Conservation (phyloP, 768 basidiomycete species). For the Lentinus tigrinus region DNA sequence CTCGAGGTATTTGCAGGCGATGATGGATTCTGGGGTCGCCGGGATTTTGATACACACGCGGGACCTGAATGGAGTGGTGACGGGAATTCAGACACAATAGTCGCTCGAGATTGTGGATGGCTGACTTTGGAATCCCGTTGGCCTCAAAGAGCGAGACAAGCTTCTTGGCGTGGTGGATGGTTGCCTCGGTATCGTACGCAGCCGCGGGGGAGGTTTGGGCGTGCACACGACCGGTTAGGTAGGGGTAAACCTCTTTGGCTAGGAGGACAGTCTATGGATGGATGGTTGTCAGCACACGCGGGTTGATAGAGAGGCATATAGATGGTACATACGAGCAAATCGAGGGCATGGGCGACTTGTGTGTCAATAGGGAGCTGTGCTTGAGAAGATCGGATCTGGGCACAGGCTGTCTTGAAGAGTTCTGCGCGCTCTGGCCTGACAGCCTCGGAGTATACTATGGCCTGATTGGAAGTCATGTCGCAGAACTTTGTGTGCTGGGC, state of each 20-base stretch:
- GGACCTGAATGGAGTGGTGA: slow-evolving; percentile 27
- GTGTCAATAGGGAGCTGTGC: slow-evolving; percentile 21
- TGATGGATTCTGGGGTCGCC: slow-evolving; percentile 48
- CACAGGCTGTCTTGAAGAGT: slow-evolving; percentile 35
- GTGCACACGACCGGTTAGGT: slow-evolving; percentile 42
- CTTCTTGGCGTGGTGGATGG: slow-evolving; percentile 41
- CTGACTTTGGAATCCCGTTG: slow-evolving; percentile 42
- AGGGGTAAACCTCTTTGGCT: slow-evolving; percentile 42
- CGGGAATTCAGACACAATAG: neutral
- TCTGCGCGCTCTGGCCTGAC: slow-evolving; percentile 30
- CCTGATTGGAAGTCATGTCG: slow-evolving; percentile 54
- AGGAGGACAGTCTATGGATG: slow-evolving; percentile 43
- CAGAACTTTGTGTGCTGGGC: slow-evolving; percentile 32
- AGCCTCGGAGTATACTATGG: slow-evolving; percentile 39
- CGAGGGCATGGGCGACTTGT: slow-evolving; percentile 35
- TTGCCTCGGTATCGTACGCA: slow-evolving; percentile 41
- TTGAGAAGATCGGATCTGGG: slow-evolving; percentile 7
- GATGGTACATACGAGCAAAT: slow-evolving; percentile 35
- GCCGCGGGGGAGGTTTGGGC: slow-evolving; percentile 43
- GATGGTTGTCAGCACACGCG: neutral
- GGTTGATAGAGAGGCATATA: neutral
- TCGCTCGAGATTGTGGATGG: neutral
- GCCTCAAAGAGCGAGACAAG: slow-evolving; percentile 42
- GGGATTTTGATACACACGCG: slow-evolving; percentile 63
- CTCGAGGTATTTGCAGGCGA: slow-evolving; percentile 47